Base-by-base conservation (phyloP, 129 eudicot genomes). In the Calendula officinalis region DNA sequence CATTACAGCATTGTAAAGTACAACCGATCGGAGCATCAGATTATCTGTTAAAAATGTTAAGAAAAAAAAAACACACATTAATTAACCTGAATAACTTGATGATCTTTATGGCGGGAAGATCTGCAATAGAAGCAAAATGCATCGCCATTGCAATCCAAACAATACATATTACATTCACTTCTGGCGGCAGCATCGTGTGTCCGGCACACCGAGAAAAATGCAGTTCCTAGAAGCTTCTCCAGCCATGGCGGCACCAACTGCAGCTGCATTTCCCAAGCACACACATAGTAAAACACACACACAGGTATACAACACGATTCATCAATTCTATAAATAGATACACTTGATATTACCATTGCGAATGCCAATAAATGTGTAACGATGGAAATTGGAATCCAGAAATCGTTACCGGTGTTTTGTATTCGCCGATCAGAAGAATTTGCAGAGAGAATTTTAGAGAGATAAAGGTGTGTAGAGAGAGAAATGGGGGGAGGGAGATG, bases 161-260 rank as follows among this genome's bases (percentile, higher is more conserved):
- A 92, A 57, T 58, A 92, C 98, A 92, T 92, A 32, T 92, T 92
- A 60, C 98, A 85, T 69, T 92, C 98, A 56, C 98, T 88, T 70
- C 95, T 56, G 15, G 98, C 91, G 16, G 95, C 96, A 16, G 83
- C 95, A 4, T 83, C 79, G 67, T 92, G 98, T 1, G 79, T 85
- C 64, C 82, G 75, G 78, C 98, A 92, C 22, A 81, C 70, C 15
- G 74, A 65, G 80, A 92, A 92, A 69, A 92, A 92, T 17, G 82
- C 55, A 0, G 91, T 77, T 43, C 65, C 78, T 3, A 92, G 66
- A 61, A 92, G 74, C 49, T 78, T 89, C 30, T 88, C 98, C 7
- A 92, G 81, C 96, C 98, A 92, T 17, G 96, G 89, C 33, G 98
- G 98, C 32, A 88, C 91, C 86, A 65, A 52, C 37, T 42, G 73